phyloP scores from a whole-genome alignment of 2,329 filamentous ascomycete genomes.

The Cylindrodendrum hubeiense region DNA sequence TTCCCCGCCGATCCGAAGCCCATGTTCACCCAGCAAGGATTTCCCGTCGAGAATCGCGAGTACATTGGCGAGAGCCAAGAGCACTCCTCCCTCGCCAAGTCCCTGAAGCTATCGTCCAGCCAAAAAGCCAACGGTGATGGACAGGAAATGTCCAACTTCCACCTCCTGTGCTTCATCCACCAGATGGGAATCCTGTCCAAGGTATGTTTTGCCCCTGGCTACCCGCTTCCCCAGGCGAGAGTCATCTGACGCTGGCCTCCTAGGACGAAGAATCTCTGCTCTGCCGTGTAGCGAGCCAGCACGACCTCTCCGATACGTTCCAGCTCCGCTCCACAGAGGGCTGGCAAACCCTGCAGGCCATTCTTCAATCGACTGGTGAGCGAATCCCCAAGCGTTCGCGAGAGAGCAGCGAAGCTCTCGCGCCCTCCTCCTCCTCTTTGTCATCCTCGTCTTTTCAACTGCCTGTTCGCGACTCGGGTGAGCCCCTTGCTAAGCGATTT shows the following conservation, averaged over 20 bases:
- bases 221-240: background rate
- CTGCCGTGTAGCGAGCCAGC: slow-evolving; percentile 84
- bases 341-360: slow-evolving; percentile 93
- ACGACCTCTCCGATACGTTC: slow-evolving; percentile 84
- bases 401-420: slow-evolving; percentile 52
- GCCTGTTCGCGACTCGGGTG: slow-evolving; percentile 54
- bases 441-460: slow-evolving; percentile 46
- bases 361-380: slow-evolving; percentile 98
- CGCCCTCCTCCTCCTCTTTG: slow-evolving; percentile 41
- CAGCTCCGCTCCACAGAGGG: slow-evolving; percentile 88
- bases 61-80: slow-evolving; percentile 89
- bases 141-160: slow-evolving; percentile 88
- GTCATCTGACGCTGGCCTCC: slow-evolving; percentile 16
- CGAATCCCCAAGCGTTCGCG: slow-evolving; percentile 82
- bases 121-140: slow-evolving; percentile 73
- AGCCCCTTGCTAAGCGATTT: slow-evolving; percentile 75
- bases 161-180: slow-evolving; percentile 89
- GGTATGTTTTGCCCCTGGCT: slow-evolving; percentile 64
- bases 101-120: slow-evolving; percentile 72
- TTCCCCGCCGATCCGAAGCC: slow-evolving; percentile 88
- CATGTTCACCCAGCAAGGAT: slow-evolving; percentile 78
- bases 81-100: slow-evolving; percentile 73
- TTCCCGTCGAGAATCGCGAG: slow-evolving; percentile 93
- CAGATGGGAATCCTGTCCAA: slow-evolving; percentile 85
- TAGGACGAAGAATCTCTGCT: slow-evolving; percentile 92